Conservation (phyloP, 441 rosid genomes). For the Syzygium malaccense region DNA sequence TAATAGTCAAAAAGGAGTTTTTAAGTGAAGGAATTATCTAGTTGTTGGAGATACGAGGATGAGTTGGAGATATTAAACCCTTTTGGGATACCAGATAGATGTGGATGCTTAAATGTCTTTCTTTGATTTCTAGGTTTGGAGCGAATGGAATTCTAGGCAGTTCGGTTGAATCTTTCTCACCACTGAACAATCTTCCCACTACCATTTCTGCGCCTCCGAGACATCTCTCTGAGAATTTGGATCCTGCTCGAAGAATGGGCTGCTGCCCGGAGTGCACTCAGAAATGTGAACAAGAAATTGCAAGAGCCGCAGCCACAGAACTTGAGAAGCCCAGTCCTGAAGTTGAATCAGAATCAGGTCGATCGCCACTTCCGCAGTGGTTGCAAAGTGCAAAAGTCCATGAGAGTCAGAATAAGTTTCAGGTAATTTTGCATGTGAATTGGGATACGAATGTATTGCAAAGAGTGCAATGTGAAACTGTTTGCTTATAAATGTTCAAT, state of each 20-base stretch:
- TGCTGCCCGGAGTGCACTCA: conserved; percentile 66
- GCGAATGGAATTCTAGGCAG: conserved; percentile 45
- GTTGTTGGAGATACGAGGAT: neutral
- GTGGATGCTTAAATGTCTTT: neutral
- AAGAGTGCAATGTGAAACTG: neutral
- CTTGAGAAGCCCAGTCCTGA: conserved; percentile 35
- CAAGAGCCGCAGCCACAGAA: conserved; percentile 28
- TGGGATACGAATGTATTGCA: neutral
- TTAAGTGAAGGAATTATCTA: neutral
- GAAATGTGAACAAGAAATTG: conserved; percentile 63
- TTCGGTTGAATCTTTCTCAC: conserved; percentile 44
- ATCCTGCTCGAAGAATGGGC: conserved; percentile 34
- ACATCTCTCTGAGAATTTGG: conserved; percentile 35
- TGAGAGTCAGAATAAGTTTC: conserved; percentile 26
- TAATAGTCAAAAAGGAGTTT: neutral
- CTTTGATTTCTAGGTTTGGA: conserved; percentile 33
- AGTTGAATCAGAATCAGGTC: conserved; percentile 31
- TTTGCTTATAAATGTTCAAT: neutral
- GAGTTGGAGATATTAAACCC: neutral
- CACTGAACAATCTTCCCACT: conserved; percentile 40
- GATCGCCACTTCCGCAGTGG: conserved; percentile 65
- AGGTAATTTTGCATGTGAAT: conserved; percentile 14
- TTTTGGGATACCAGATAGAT: neutral
- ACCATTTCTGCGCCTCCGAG: conserved; percentile 26
- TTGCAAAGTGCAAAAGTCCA: conserved; percentile 55